Percentiles rank a stretch among this genome's conserved stretches.
These are phyloP conservation scores for Hansenula sp. DNA, from an alignment of 1,139 yeast species.

Conservation along the genomic window DNA sequence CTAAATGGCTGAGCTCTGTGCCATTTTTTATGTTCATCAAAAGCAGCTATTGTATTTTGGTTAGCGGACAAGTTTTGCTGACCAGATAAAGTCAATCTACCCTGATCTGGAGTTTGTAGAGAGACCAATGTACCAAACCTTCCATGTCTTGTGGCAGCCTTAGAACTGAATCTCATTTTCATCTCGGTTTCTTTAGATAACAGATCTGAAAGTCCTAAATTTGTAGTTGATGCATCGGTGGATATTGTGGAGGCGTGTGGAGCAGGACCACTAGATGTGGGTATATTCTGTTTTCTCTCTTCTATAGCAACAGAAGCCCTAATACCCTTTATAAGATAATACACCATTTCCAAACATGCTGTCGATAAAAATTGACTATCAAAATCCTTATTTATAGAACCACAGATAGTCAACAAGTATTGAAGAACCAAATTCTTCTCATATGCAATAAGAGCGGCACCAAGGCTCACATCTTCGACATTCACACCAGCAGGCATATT, in stretches of 20 bases:
- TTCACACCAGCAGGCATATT: constrained; percentile 54
- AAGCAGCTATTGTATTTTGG: constrained; percentile 44
- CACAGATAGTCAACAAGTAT: constrained; percentile 63
- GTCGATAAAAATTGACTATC: constrained; percentile 57
- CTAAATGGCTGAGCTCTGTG: constrained; percentile 39
- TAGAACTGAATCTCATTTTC: constrained; percentile 44
- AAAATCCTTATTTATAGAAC: constrained; percentile 61
- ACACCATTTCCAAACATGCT: constrained; percentile 66
- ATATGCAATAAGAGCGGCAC: constrained; percentile 52
- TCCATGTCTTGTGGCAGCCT: constrained; percentile 74
- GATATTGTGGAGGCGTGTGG: neutral
- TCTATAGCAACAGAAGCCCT: constrained; percentile 29
- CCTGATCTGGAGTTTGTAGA: constrained; percentile 52
- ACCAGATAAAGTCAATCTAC: constrained; percentile 70
- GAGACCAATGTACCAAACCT: constrained; percentile 86
- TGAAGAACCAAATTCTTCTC: constrained; percentile 66
- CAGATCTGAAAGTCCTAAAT: constrained; percentile 44
- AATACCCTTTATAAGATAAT: constrained; percentile 56
- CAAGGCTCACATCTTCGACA: constrained; percentile 64
- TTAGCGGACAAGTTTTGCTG: constrained; percentile 57
- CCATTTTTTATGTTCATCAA: constrained; percentile 72
- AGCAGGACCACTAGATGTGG: neutral
- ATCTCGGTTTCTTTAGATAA: constrained; percentile 54
- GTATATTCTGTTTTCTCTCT: neutral
- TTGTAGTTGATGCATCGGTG: constrained; percentile 12